Evolutionary conservation across 1,139 yeast genomes (phyloP).

Genomic region (Kluyveromyces sp.): DNA sequence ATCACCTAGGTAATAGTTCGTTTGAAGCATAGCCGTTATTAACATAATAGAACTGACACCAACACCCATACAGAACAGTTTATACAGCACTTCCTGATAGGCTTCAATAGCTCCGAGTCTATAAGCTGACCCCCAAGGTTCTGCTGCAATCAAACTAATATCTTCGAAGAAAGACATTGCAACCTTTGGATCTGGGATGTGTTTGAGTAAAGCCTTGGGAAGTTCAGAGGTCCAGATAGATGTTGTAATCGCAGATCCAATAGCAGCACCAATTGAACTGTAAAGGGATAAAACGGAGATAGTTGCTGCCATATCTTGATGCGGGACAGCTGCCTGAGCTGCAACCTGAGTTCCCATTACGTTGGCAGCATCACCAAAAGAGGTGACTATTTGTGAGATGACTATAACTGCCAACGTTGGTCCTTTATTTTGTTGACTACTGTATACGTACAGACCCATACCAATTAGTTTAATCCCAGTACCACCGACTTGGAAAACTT

Average conservation of each 20-base stretch:
- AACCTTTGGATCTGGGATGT: constrained; percentile 15
- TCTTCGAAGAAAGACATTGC: constrained; percentile 41
- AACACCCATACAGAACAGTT: constrained; percentile 49
- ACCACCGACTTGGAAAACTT: constrained; percentile 30
- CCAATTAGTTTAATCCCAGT: constrained; percentile 29
- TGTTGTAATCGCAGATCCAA: constrained; percentile 37
- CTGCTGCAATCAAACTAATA: constrained; percentile 35
- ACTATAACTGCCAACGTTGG: constrained; percentile 25
- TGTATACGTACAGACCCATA: constrained; percentile 23
- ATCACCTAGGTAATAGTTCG: constrained; percentile 32
- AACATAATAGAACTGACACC: constrained; percentile 36
- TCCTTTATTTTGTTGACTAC: constrained; percentile 19
- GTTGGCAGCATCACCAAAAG: constrained; percentile 31
- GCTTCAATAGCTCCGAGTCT: constrained; percentile 47
- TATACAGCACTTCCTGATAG: constrained; percentile 48
- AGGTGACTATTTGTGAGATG: constrained; percentile 26
- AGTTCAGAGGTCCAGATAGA: constrained; percentile 51
- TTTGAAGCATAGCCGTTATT: constrained; percentile 29
- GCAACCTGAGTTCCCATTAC: constrained; percentile 43
- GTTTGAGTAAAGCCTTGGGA: constrained; percentile 30
- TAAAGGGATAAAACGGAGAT: constrained; percentile 46
- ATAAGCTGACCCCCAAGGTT: constrained; percentile 52
- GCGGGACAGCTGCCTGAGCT: constrained; percentile 48
- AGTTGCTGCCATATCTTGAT: constrained; percentile 50
- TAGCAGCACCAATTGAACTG: constrained; percentile 48